phyloP scores from a whole-genome alignment of 768 basidiomycete genomes.

The Neoboletus magnificus region DNA sequence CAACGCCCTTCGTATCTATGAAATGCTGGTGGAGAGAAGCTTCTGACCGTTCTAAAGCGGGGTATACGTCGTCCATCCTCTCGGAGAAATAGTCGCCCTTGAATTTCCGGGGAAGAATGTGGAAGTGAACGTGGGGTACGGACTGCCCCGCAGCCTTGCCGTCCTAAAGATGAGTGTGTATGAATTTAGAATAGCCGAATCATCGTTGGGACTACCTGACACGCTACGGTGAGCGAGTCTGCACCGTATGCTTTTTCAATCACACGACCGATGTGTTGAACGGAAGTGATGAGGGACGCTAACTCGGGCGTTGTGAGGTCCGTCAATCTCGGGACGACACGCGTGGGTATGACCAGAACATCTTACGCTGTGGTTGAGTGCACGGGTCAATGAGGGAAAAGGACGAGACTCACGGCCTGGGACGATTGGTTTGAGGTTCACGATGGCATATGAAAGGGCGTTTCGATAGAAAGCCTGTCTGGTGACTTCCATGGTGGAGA shows the following conservation, averaged over 20 bases:
- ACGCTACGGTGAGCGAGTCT: slow-evolving; percentile 82
- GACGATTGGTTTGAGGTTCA: slow-evolving; percentile 92
- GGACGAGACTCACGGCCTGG: slow-evolving; percentile 74
- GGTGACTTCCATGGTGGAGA: slow-evolving; percentile 79
- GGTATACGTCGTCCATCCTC: slow-evolving; percentile 74
- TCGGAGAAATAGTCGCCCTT: slow-evolving; percentile 63
- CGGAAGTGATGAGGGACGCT: slow-evolving; percentile 72
- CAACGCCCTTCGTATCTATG: slow-evolving; percentile 4
- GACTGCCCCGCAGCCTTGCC: slow-evolving; percentile 82
- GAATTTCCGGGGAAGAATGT: slow-evolving; percentile 79
- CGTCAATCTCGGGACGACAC: slow-evolving; percentile 52
- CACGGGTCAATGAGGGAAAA: too few relatives aligned
- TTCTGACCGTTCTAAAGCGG: slow-evolving; percentile 68
- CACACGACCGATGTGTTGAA: slow-evolving; percentile 74
- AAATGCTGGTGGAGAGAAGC: slow-evolving; percentile 44
- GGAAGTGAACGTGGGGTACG: slow-evolving; percentile 85
- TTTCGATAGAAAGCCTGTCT: slow-evolving; percentile 72
- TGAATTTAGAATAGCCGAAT: neutral
- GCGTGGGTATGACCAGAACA: slow-evolving; percentile 58
- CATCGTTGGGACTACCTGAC: slow-evolving; percentile 57
- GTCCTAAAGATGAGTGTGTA: slow-evolving; percentile 51
- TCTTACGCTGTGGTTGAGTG: slow-evolving; percentile 38
- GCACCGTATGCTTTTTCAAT: slow-evolving; percentile 82
- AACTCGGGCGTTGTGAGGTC: slow-evolving; percentile 67
- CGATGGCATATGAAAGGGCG: slow-evolving; percentile 74